Conservation (phyloP, 805 yeast genomes). For the Debaryomyces castellii region DNA sequence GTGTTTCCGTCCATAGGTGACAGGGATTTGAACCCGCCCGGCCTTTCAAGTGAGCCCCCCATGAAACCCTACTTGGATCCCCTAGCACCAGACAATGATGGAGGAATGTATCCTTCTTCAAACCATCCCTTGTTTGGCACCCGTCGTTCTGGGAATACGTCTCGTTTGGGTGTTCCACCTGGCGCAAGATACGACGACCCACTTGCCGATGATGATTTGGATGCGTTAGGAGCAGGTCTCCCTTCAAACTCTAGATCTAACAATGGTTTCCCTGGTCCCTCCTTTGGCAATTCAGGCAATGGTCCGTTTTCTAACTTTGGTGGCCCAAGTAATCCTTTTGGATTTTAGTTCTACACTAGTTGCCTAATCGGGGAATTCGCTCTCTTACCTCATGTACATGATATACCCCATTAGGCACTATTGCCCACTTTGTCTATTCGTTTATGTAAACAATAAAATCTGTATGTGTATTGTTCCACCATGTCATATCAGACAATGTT, state of each 20-base stretch:
- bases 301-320: background rate
- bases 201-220: slow-evolving; percentile 42
- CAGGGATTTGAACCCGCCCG: slow-evolving; percentile 50
- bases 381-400: background rate
- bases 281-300: background rate
- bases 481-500: background rate
- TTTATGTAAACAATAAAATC: background rate
- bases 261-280: slow-evolving; percentile 7
- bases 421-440: background rate
- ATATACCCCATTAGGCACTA: background rate
- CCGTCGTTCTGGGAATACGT: slow-evolving; percentile 18
- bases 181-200: slow-evolving; percentile 59
- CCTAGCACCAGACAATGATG: slow-evolving; percentile 25
- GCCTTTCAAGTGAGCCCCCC: slow-evolving; percentile 40
- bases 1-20: slow-evolving; percentile 43
- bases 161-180: slow-evolving; percentile 37
- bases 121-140: slow-evolving; percentile 51
- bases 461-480: background rate
- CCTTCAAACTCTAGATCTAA: slow-evolving; percentile 38
- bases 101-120: slow-evolving; percentile 57
- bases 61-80: slow-evolving; percentile 47
- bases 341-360: background rate
- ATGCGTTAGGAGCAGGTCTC: slow-evolving; percentile 44
- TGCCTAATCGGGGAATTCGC: slow-evolving; percentile 1
- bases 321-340: background rate